phyloP scores from a whole-genome alignment of 2,329 filamentous ascomycete species.

The Rhynchosporium secalis region DNA sequence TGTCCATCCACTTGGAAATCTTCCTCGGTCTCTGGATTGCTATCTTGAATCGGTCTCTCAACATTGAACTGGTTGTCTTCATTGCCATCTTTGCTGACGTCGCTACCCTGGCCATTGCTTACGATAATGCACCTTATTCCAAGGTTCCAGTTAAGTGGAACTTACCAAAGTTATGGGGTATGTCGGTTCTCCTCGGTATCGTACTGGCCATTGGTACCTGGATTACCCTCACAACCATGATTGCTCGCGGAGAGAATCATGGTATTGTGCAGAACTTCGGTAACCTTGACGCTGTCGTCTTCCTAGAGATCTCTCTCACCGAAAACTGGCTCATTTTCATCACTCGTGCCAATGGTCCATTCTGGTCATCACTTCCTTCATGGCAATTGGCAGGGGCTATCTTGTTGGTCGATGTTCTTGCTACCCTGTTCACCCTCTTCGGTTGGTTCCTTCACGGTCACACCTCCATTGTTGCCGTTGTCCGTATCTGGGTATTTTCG shows the following conservation, averaged over 20 bases:
- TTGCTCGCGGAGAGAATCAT: constrained; percentile 63
- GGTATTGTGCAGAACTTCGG: constrained; percentile 91
- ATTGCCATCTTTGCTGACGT: constrained; percentile 95
- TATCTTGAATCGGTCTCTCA: constrained; percentile 79
- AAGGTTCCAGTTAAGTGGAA: constrained; percentile 93
- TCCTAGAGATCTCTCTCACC: constrained; percentile 86
- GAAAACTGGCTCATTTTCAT: constrained; percentile 98
- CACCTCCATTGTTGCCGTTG: constrained; percentile 79
- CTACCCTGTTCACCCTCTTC: constrained; percentile 82
- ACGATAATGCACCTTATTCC: constrained; percentile 88
- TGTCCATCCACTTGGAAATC: constrained; percentile 88
- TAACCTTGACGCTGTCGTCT: constrained; percentile 77
- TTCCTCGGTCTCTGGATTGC: constrained; percentile 91
- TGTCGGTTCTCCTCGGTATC: constrained; percentile 80
- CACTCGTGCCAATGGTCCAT: constrained; percentile 87
- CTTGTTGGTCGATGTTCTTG: constrained; percentile 76
- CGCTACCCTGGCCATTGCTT: constrained; percentile 87
- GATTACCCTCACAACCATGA: constrained; percentile 87
- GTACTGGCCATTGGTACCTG: constrained; percentile 82
- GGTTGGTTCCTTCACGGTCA: constrained; percentile 73
- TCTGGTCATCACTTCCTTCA: constrained; percentile 87
- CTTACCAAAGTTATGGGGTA: constrained; percentile 89
- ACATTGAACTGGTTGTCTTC: constrained; percentile 87
- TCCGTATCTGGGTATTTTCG: constrained; percentile 89
- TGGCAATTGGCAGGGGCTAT: constrained; percentile 82